Evolutionary conservation across 176 grass and related monocot species (phyloP).

Genomic region (Oryza glaberrima): DNA sequence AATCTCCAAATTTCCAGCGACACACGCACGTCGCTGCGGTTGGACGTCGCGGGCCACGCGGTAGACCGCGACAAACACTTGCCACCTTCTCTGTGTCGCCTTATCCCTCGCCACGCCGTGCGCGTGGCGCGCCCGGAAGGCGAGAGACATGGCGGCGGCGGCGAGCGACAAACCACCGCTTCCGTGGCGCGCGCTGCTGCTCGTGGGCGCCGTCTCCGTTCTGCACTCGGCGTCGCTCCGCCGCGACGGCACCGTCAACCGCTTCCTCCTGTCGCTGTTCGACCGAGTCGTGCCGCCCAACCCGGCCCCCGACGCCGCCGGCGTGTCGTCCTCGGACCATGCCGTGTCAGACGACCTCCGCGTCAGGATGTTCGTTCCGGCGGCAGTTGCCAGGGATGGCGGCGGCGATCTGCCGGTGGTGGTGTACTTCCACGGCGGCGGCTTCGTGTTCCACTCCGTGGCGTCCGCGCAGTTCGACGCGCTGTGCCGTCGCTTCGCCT

Average conservation of each 20-base stretch:
- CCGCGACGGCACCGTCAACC: slow-evolving; percentile 60
- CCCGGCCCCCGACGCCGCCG: slow-evolving; percentile 8
- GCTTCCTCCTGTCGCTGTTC: slow-evolving; percentile 51
- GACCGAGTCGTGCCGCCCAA: slow-evolving; percentile 18
- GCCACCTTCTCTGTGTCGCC: background rate
- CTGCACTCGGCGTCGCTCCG: slow-evolving; percentile 41
- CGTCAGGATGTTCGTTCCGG: slow-evolving; percentile 35
- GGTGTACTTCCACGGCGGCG: slow-evolving; percentile 63
- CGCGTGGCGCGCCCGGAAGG: background rate
- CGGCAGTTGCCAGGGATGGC: rapidly evolving
- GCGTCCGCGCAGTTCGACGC: slow-evolving; percentile 35
- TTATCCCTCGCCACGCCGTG: background rate
- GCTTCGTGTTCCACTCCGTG: slow-evolving; percentile 50
- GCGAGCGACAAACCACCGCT: slow-evolving; percentile 14
- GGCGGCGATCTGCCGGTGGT: slow-evolving; percentile 22
- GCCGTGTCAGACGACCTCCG: slow-evolving; percentile 28
- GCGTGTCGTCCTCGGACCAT: slow-evolving; percentile 59
- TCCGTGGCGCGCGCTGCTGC: slow-evolving; percentile 43
- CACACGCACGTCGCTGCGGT: background rate
- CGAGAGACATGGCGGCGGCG: background rate
- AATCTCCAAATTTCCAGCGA: background rate
- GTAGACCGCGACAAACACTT: background rate
- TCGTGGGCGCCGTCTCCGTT: background rate
- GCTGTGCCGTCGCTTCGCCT: slow-evolving; percentile 48
- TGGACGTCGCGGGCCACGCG: background rate